phyloP scores from a whole-genome alignment of 169 alveolate species.

The Hepatocystis sp. region DNA sequence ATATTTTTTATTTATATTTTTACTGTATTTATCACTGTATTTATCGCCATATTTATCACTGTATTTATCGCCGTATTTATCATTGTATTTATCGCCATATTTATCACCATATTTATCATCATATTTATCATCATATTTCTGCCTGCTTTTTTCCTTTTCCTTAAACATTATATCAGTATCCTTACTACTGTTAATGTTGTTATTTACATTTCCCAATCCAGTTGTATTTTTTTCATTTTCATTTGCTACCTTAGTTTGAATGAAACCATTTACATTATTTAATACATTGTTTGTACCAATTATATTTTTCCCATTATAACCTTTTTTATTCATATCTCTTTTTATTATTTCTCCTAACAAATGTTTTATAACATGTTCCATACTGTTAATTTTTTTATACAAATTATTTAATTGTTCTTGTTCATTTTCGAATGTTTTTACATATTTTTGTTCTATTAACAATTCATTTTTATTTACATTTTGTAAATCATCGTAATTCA shows the following conservation, averaged over 20 bases:
- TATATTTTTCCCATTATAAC: not conserved
- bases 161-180: not conserved
- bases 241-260: not conserved
- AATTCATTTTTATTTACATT: too few relatives aligned
- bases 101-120: not conserved
- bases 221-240: too few relatives aligned
- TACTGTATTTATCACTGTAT: too few relatives aligned
- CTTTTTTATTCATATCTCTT: slow-evolving; percentile 30
- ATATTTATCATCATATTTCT: not conserved
- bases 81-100: not conserved
- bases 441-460: slow-evolving; percentile 60
- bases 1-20: not conserved
- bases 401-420: slow-evolving; percentile 34
- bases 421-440: slow-evolving; percentile 29
- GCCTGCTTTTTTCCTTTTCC: not conserved
- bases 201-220: not conserved
- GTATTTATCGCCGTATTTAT: not conserved
- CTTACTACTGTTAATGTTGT: too few relatives aligned
- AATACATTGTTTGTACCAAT: not conserved
- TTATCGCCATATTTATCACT: not conserved
- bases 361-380: slow-evolving; percentile 66
- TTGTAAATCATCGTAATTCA: too few relatives aligned
- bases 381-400: slow-evolving; percentile 40
- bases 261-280: too few relatives aligned
- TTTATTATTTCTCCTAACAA: slow-evolving; percentile 45